Base-by-base conservation (phyloP, 306 rosid species). In the Gastrolobium bilobum region DNA sequence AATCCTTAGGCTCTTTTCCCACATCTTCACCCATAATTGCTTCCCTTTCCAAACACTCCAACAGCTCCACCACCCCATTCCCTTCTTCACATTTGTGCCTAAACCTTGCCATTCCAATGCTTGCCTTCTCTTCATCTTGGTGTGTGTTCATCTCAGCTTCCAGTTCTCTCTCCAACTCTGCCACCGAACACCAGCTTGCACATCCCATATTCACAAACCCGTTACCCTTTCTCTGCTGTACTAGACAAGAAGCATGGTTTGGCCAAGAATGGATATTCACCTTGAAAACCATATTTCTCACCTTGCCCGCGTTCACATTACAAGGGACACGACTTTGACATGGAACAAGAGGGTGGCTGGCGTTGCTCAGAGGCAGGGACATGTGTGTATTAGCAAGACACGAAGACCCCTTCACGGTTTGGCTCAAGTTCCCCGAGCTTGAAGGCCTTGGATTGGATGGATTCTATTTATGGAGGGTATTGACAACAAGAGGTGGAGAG, bases 21-120 rank as follows among this genome's bases (percentile, higher is more conserved):
- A 81, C 84, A 68, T 92, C 97, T 44, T 88, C 97, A 33, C 97
- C 97, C 97, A 94, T 92, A 6, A 94, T 89, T 29, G 98, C 98
- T 79, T 92, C 96, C 44, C 68, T 76, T 75, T 90, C 98, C 84
- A 94, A 75, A 85, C 93, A 92, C 78, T 90, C 96, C 67, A 94
- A 75, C 48, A 89, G 8, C 67, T 94, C 94, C 81, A 88, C 90
- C 39, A 79, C 53, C 6, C 86, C 94, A 7, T 78, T 57, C 58
- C 71, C 53, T 72, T 72, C 94, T 53, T 86, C 90, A 71, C 91
- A 91, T 51, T 85, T 87, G 58, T 83, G 84, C 44, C 64, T 85
- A 82, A 77, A 66, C 82, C 68, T 72, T 46, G 58, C 79, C 61
- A 74, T 80, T 63, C 43, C 75, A 10, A 4, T 43, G 14, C 52